Base-by-base conservation (phyloP, 2,329 filamentous ascomycete species). In the Penicillium sclerotiorum region DNA sequence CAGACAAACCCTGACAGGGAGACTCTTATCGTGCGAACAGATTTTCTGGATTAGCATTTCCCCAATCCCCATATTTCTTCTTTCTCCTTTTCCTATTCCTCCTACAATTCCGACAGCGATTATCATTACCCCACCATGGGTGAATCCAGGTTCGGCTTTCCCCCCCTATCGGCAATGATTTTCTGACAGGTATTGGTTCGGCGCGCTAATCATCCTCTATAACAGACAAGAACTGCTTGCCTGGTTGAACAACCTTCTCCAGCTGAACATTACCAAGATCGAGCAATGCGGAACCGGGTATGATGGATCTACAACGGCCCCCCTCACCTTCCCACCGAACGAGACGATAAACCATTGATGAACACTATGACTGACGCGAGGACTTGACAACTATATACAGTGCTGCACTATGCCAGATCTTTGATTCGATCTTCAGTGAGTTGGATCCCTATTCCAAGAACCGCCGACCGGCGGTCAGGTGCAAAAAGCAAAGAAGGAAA, bases 201-300 rank as follows among this genome's bases (percentile, higher is more conserved):
- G 47, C 25, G 38, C 39, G 23, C 54, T 58, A 45, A 55, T 50
- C 13, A 30, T 35, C 44, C 23, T 36, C 25, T 57, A 51, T 38
- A 27, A n/a, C 40, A 97, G 94, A 80, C 94, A 99, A 78, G 94
- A 99, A 79, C 85, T 99, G 64, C 81, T 99, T 64, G 83, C 86
- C 77, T 99, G 94, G 94, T 80, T 97, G 61, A 99, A 99, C 81
- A 93, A 89, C 81, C 88, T 99, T 56, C 86, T 99, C 44, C 91
- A 96, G 79, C 87, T 99, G 68, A 99, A 97, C 79, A 86, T 99
- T 66, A 97, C 89, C 66, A 97, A 96, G 77, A 90, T 99, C 72
- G 94, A 99, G 79, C 94, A 99, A 82, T 97, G 93, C 74, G 94
- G 94, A 73, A 97, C 93, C 68, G 94, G 93, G 93, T 97, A 86